Evolutionary conservation across 116 monocot species (phyloP).

Genomic region (Dioscorea cayenensis): DNA sequence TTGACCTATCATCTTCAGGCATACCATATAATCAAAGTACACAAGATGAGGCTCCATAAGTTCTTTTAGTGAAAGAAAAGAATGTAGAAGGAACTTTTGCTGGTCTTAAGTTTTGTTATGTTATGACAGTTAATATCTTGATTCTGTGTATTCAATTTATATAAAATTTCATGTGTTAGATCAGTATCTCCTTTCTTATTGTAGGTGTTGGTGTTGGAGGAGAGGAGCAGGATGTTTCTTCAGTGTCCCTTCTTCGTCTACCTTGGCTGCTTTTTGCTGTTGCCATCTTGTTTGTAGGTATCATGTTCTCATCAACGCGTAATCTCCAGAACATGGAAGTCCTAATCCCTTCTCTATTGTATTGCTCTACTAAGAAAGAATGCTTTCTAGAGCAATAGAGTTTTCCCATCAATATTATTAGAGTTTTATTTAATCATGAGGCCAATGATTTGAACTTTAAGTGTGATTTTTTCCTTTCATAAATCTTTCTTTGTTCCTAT

Average conservation of each 20-base stretch:
- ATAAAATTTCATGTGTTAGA: background rate
- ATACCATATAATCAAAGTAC: too few species aligned
- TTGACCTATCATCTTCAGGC: too few species aligned
- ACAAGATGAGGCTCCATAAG: too few species aligned
- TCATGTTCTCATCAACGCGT: slow-evolving; percentile 28
- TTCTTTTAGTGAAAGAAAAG: too few species aligned
- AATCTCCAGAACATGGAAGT: background rate
- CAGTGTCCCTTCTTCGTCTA: slow-evolving; percentile 55
- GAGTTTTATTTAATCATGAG: too few species aligned
- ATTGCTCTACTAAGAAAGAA: background rate
- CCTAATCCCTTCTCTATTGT: background rate
- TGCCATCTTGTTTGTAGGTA: slow-evolving; percentile 98
- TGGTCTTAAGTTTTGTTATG: background rate
- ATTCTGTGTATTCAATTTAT: background rate
- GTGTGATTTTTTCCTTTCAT: too few species aligned
- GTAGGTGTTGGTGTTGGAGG: slow-evolving; percentile 91
- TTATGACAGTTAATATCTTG: background rate
- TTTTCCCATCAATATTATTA: too few species aligned
- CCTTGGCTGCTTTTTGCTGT: slow-evolving; percentile 67
- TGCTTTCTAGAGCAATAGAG: too few species aligned
- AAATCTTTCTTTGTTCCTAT: too few species aligned
- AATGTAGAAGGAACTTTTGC: too few species aligned
- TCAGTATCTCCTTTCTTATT: slow-evolving; percentile 11
- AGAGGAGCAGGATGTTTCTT: slow-evolving; percentile 61
- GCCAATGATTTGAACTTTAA: too few species aligned